Conservation (phyloP, 2,329 filamentous ascomycete species). For the Venturia oleaginea region DNA sequence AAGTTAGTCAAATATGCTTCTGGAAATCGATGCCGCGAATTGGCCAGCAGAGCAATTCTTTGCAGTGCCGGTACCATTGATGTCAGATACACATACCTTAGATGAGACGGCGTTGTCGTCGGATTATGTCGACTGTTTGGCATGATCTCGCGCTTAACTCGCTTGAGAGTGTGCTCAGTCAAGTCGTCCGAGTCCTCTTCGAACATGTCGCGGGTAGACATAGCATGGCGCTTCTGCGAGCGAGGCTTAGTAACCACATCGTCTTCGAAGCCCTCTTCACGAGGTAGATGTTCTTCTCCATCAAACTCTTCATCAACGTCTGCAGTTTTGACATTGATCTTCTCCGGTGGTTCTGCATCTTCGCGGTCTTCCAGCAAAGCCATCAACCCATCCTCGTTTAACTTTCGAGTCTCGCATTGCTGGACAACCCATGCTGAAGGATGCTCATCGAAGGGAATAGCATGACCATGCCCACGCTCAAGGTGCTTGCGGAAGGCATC, state of each 20-base stretch:
- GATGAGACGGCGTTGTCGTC: background rate
- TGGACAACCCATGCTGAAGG: background rate
- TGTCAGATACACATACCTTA: background rate
- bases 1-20: background rate
- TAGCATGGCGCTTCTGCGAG: background rate
- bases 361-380: background rate
- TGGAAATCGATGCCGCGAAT: background rate
- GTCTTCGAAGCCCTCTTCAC: background rate
- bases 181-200: background rate
- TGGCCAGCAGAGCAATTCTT: background rate
- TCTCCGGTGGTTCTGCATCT: background rate
- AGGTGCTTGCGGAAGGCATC: background rate
- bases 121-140: background rate
- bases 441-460: background rate
- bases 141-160: background rate
- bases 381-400: background rate
- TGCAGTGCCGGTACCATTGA: background rate
- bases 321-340: background rate
- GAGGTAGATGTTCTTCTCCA: background rate
- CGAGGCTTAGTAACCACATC: background rate
- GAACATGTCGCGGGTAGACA: background rate
- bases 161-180: background rate
- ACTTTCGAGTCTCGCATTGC: background rate
- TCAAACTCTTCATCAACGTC: background rate
- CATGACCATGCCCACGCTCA: background rate